Base-by-base conservation (phyloP, 2,329 filamentous ascomycete genomes). In the Diplodia seriata region DNA sequence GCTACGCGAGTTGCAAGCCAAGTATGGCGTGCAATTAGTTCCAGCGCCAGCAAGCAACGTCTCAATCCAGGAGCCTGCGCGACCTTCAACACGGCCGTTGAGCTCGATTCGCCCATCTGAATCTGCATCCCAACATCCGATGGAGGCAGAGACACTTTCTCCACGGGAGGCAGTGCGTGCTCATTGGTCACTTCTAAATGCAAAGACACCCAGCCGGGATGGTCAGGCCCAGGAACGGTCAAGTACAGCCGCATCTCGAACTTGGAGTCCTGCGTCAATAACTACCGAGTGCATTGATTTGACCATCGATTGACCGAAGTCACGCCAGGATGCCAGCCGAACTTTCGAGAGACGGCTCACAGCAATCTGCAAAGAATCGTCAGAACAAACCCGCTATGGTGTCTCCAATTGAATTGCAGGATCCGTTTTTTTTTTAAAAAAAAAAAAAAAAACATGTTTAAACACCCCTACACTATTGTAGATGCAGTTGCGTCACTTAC, bases 281-380 rank as follows among this genome's bases (percentile, higher is more conserved):
- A 38, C 29, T 9, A 36, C 36, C 20, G 63, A 56, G 14, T 56
- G 26, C 26, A 66, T 66, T 50, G 63, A 66, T 26, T 47, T 66
- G 7, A 66, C 51, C 15, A 36, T 4, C 6, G 51, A 66, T 26
- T 66, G 36, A 66, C 11, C 23, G 23, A 29, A 15, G 9, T 26
- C 20, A 53, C 14, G 7, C 40, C 18, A 2, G 40, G 40, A 43
- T n/a, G 40, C 15, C 31, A 8, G 31, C 31, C 31, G 31, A 33
- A 33, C 31, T 33, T 33, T 8, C 31, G 31, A 8, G 31, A 8
- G 6, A 33, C 8, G 31, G 31, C 31, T 33, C 31, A 33, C 31
- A 33, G 31, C 31, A 33, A 33, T 33, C 23, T 26, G 23, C 23
- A 26, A 26, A 26, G 23, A 26, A 26, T 26, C 23, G 3, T 26